Percentiles rank a stretch among this genome's conserved stretches.
Conservation (phyloP, 2,329 filamentous ascomycete species). For the Aspergillus sergii region DNA sequence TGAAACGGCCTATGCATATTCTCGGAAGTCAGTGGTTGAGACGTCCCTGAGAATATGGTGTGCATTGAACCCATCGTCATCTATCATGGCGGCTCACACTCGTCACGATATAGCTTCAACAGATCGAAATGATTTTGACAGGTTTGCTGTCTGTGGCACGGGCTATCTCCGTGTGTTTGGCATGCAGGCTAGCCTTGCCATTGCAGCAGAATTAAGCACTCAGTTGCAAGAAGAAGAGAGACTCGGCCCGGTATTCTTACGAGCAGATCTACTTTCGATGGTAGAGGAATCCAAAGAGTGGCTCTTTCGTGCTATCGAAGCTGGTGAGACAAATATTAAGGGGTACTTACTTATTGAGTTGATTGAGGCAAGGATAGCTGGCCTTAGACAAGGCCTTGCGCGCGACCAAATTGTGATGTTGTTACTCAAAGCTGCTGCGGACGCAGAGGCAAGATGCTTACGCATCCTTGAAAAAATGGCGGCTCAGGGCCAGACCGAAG, state of each 20-base stretch:
- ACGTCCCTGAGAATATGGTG: conserved; percentile 52
- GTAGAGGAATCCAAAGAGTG: conserved; percentile 48
- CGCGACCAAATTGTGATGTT: conserved; percentile 37
- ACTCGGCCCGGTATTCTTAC: conserved; percentile 28
- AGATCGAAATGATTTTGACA: conserved; percentile 37
- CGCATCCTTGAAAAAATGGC: conserved; percentile 28
- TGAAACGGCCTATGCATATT: conserved; percentile 47
- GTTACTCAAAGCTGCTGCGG: conserved; percentile 44
- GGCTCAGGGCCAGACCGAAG: conserved; percentile 12
- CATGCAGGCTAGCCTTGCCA: conserved; percentile 24
- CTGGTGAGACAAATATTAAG: conserved; percentile 60
- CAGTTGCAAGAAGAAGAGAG: conserved; percentile 32
- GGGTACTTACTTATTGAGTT: conserved; percentile 50
- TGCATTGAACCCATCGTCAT: conserved; percentile 36
- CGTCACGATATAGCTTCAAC: conserved; percentile 3
- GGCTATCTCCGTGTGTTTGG: conserved; percentile 27
- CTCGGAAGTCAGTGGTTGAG: conserved; percentile 54
- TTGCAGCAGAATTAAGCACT: conserved; percentile 28
- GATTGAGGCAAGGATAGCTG: conserved; percentile 48
- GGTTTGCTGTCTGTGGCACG: conserved; percentile 43
- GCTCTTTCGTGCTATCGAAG: conserved; percentile 44
- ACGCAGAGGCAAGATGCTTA: conserved; percentile 29
- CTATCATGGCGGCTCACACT: conserved; percentile 12
- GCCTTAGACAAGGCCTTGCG: conserved; percentile 38
- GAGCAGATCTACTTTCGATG: conserved; percentile 29